phyloP scores from a whole-genome alignment of 1,139 yeast genomes.

The Debaryomycetaceae sp. region DNA sequence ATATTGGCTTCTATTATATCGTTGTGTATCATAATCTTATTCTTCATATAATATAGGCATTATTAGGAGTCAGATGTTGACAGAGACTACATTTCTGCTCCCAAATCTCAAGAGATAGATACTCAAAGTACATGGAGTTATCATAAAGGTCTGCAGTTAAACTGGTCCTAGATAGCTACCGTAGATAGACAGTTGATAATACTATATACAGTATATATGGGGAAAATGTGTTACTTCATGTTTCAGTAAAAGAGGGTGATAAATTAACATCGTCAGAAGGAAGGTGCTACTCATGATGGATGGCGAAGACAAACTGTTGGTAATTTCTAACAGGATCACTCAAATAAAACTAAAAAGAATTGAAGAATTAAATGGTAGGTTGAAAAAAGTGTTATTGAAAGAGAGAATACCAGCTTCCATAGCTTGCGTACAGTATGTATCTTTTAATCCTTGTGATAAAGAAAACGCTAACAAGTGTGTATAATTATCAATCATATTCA shows the following conservation, averaged over 20 bases:
- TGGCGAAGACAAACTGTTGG: conserved; percentile 10
- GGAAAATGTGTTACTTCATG: not conserved
- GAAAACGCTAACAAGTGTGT: conserved; percentile 9
- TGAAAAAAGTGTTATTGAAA: conserved; percentile 50
- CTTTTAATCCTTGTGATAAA: conserved; percentile 1
- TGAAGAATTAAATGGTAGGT: conserved; percentile 53
- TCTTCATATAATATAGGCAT: conserved; percentile 28
- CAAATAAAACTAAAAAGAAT: conserved; percentile 60
- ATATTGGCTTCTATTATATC: conserved; percentile 77
- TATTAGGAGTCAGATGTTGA: not conserved
- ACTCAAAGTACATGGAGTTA: too few species aligned
- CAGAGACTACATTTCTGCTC: too few species aligned
- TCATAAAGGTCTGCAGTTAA: too few species aligned
- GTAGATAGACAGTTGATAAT: too few species aligned
- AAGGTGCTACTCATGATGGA: not conserved
- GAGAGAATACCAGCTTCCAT: conserved; percentile 68
- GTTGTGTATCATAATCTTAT: conserved; percentile 65
- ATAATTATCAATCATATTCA: conserved; percentile 43
- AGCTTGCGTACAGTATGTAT: conserved; percentile 47
- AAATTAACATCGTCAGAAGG: not conserved
- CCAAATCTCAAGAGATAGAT: too few species aligned
- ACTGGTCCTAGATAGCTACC: too few species aligned
- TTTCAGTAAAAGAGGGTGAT: not conserved
- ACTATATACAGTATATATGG: not conserved
- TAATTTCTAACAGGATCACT: conserved; percentile 28